These are phyloP conservation scores for Pleurotus platypus DNA, from an alignment of 768 basidiomycete genomes.

Conservation along the genomic window DNA sequence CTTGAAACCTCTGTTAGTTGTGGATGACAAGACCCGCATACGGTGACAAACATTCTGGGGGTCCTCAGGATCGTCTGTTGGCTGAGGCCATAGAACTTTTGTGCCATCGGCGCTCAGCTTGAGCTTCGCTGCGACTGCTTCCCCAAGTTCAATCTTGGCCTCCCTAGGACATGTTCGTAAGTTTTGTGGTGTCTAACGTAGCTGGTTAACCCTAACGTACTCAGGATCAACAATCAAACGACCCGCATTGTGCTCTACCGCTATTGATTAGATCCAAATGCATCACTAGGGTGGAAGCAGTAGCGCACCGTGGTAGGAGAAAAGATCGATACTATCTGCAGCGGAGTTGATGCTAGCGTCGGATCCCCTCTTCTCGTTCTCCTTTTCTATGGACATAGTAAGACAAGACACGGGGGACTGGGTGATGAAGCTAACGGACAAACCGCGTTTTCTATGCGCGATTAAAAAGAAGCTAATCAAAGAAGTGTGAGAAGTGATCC, in stretches of 20 bases:
- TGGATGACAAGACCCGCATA: not conserved
- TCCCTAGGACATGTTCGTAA: constrained; percentile 34
- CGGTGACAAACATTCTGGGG: constrained; percentile 52
- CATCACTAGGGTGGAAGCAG: too few species aligned
- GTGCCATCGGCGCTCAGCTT: constrained; percentile 57
- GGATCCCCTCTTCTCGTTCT: constrained; percentile 18
- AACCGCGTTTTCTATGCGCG: not conserved
- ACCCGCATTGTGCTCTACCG: constrained; percentile 45
- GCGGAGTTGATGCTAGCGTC: constrained; percentile 12
- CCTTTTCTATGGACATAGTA: constrained; percentile 23
- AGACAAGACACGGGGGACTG: constrained; percentile 1
- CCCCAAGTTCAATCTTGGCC: constrained; percentile 60
- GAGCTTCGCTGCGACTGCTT: constrained; percentile 45
- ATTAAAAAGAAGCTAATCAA: not conserved
- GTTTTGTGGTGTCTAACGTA: not conserved
- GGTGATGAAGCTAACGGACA: not conserved
- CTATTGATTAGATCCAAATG: not conserved
- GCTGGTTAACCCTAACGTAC: constrained; percentile 29
- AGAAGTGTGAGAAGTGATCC: not conserved
- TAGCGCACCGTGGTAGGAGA: constrained; percentile 34
- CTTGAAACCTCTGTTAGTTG: constrained; percentile 15
- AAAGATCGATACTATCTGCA: constrained; percentile 25
- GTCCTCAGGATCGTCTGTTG: constrained; percentile 56
- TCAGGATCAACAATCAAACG: constrained; percentile 59
- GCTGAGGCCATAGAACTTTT: constrained; percentile 69